Conservation (phyloP, 148 eudicot species). For the Chenopodium suecicum region DNA sequence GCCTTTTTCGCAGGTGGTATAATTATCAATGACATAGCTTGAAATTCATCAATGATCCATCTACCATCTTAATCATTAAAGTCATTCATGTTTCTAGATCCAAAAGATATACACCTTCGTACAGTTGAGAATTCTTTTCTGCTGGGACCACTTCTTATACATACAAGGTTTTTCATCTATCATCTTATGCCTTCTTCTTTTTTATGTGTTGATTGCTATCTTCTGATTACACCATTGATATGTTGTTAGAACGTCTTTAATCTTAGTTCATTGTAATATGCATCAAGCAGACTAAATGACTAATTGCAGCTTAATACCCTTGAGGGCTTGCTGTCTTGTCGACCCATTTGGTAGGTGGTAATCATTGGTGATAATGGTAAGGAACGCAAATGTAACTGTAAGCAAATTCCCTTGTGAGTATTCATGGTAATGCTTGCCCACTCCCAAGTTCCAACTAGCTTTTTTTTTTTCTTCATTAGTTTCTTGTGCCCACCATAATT, state of each 20-base stretch:
- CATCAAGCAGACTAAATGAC: background rate
- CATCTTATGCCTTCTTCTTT: background rate
- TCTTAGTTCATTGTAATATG: background rate
- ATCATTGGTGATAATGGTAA: background rate
- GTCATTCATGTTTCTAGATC: constrained; percentile 51
- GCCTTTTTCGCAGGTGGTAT: constrained; percentile 76
- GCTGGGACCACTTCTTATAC: constrained; percentile 83
- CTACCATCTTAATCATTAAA: background rate
- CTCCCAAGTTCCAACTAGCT: background rate
- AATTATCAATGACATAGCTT: background rate
- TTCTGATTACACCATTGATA: background rate
- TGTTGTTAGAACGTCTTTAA: background rate
- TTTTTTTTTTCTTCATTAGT: background rate
- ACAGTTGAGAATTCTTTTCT: constrained; percentile 70
- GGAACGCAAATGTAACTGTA: background rate
- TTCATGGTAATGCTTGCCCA: background rate
- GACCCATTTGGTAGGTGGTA: background rate
- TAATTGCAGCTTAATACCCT: background rate
- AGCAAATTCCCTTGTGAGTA: background rate
- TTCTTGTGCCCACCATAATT: background rate
- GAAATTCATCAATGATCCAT: constrained; percentile 7
- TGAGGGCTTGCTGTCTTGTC: background rate
- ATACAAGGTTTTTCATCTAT: constrained; percentile 63
- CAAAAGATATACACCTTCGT: constrained; percentile 68
- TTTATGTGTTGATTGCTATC: constrained; percentile 4